Conservation (phyloP, 1,284 basidiomycete species). For the Cystobasidiaceae sp. region DNA sequence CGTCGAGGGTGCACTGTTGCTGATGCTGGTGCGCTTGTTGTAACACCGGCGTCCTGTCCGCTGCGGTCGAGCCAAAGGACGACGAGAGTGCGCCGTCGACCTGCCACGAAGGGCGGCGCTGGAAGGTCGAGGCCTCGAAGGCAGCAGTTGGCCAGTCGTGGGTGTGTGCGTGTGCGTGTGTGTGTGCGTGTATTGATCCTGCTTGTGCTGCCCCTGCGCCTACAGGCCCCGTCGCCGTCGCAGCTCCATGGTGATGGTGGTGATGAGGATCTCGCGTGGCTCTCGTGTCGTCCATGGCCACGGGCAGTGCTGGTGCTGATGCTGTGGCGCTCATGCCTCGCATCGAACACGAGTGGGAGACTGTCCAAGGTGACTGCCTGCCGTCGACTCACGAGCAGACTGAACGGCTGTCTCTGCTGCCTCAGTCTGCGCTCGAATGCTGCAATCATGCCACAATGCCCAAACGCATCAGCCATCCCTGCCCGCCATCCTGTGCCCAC, state of each 20-base stretch:
- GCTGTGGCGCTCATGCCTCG: neutral
- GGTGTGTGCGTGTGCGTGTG: neutral
- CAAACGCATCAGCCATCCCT: too few species aligned
- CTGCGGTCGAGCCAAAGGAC: too few species aligned
- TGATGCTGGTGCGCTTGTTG: neutral
- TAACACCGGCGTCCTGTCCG: neutral
- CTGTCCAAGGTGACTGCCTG: too few species aligned
- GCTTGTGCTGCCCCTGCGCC: neutral
- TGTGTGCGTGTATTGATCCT: neutral
- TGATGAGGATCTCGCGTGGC: neutral
- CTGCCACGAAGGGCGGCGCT: slow-evolving; percentile 11
- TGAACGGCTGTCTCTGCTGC: too few species aligned
- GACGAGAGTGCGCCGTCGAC: neutral
- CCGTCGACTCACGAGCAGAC: too few species aligned
- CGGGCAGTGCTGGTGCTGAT: neutral
- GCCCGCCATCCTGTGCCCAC: too few species aligned
- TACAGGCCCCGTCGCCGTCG: neutral
- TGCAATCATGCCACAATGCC: too few species aligned
- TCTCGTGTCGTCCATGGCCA: neutral
- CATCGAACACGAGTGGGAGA: too few species aligned
- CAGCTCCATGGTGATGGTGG: neutral
- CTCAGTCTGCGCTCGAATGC: too few species aligned
- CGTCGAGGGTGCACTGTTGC: too few species aligned
- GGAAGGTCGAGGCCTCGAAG: neutral
- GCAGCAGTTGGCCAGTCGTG: slow-evolving; percentile 10